These are phyloP conservation scores for Monosporascus sp. DNA, from an alignment of 2,329 filamentous ascomycete species.

Conservation along the genomic window DNA sequence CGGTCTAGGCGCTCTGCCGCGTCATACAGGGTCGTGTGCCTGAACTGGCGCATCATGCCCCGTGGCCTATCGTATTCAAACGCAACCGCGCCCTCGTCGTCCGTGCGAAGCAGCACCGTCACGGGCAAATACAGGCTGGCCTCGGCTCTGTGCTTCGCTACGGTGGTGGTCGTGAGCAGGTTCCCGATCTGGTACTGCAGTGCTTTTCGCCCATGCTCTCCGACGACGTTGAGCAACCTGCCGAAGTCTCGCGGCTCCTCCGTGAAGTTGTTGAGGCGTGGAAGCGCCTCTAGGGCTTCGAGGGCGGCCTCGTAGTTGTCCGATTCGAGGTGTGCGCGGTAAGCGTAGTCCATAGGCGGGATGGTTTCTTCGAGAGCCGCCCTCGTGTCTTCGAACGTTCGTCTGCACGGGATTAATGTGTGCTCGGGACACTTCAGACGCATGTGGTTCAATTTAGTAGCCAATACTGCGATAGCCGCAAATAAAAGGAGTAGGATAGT, in stretches of 20 bases:
- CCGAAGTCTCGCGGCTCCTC: slow-evolving; percentile 5
- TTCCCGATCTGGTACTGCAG: slow-evolving; percentile 8
- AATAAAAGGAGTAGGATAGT: not conserved
- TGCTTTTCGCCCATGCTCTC: not conserved
- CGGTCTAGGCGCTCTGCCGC: slow-evolving; percentile 5
- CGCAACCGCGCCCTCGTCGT: slow-evolving; percentile 1
- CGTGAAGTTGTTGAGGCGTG: slow-evolving; percentile 7
- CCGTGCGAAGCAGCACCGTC: slow-evolving; percentile 1
- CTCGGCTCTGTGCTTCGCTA: slow-evolving; percentile 1
- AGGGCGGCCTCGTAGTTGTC: not conserved
- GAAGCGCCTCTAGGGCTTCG: slow-evolving; percentile 5
- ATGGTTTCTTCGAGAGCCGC: slow-evolving; percentile 1
- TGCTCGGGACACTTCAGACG: not conserved
- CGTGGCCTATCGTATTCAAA: slow-evolving; percentile 2
- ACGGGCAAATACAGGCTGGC: slow-evolving; percentile 3
- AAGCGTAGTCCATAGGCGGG: not conserved
- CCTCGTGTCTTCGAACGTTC: slow-evolving; percentile 1
- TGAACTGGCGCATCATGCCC: slow-evolving; percentile 1
- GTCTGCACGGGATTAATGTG: not conserved
- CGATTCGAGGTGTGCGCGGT: not conserved
- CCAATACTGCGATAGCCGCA: not conserved
- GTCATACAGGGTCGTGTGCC: not conserved
- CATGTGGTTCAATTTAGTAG: not conserved
- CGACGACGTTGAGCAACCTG: not conserved
- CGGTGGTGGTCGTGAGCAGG: slow-evolving; percentile 3